Base-by-base conservation (phyloP, 2,329 filamentous ascomycete genomes). In the Colletotrichum sp. region DNA sequence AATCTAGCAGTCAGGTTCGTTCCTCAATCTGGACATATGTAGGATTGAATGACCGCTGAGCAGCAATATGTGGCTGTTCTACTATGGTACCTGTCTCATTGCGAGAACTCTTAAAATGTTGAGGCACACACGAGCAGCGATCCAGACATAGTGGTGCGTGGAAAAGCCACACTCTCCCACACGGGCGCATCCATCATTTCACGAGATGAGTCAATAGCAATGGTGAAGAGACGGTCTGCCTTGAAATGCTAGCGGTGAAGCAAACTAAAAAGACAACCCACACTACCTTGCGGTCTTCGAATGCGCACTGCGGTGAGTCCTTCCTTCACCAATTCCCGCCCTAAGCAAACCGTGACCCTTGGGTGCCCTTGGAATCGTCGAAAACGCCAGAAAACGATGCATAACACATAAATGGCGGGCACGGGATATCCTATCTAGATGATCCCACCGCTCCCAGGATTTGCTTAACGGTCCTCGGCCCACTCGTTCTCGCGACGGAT, bases 401-500 rank as follows among this genome's bases (percentile, higher is more conserved):
- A 75, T 75, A 59, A 75, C 66, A 74, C 36, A 67, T 71, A 61
- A 75, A 55, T 26, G 52, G 72, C 68, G 43, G 57, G 30, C 32
- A 36, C 59, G 39, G 63, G 36, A 69, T 66, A 26, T 48, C 32
- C 63, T n/a, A 26, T 32, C 79, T 48, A 34, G 68, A 34, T 30
- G 48, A 26, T 71, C 57, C 68, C 68, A 18, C 57, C 69, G 61
- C 30, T 28, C 18, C 14, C 26, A 21, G 34, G n/a, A 48, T 26
- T 60, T 28, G 18, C 34, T 89, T 90, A 95, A 81, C 93, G 92
- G 80, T 97, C 95, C 89, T 97, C 95, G 61, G 95, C 95, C 95
- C 95, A 97, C 87, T 97, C 95, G 84, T 97, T 97, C 89, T 97
- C 95, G 6, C 95, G 92, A 73, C 95, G 94, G 78, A 97, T 99